These are phyloP conservation scores for Trichoderma gamsii DNA, from an alignment of 495 filamentous ascomycete species.

Conservation along the genomic window DNA sequence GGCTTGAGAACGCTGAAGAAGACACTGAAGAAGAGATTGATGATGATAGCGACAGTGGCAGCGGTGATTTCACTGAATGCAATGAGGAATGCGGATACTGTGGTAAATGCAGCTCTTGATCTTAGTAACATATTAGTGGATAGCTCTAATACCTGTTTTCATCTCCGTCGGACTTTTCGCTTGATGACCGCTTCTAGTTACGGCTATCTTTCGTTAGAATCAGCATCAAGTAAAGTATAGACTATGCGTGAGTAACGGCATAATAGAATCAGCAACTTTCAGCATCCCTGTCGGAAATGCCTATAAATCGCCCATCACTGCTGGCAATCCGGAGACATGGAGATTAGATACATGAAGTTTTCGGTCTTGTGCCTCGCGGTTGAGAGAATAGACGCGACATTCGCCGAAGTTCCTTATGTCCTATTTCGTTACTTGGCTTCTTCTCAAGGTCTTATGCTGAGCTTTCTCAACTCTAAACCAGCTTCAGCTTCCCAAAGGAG, in stretches of 20 bases:
- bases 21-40: background rate
- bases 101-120: slow-evolving; percentile 20
- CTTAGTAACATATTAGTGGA: background rate
- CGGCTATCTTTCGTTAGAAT: too few species aligned
- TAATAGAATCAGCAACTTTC: too few species aligned
- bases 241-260: too few species aligned
- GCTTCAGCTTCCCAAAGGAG: background rate
- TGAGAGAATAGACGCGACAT: background rate
- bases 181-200: background rate
- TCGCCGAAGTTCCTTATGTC: background rate
- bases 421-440: background rate
- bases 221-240: too few species aligned
- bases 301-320: background rate
- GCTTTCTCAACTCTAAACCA: background rate
- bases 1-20: slow-evolving; percentile 27
- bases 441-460: background rate
- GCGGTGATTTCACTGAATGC: slow-evolving; percentile 38
- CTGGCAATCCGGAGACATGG: background rate
- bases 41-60: slow-evolving; percentile 14
- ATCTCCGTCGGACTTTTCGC: background rate
- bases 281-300: too few species aligned
- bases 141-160: background rate
- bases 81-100: slow-evolving; percentile 38
- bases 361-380: background rate
- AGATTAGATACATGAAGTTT: background rate